Evolutionary conservation across 2,329 filamentous ascomycete genomes (phyloP).

Genomic region (Aureobasidium sp.): DNA sequence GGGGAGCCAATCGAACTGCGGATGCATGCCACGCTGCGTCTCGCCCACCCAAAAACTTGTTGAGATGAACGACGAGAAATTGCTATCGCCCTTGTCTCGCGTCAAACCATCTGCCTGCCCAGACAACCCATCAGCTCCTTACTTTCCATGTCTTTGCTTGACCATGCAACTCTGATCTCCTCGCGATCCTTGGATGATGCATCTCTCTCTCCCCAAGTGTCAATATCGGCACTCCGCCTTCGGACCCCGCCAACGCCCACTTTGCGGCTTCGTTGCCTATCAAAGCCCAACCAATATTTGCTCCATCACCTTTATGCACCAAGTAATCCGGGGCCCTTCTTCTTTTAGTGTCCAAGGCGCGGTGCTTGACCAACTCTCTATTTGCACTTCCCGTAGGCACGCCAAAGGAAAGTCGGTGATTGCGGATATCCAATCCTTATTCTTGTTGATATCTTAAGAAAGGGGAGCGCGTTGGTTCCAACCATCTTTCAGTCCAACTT

Average conservation of each 20-base stretch:
- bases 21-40: conserved; percentile 8
- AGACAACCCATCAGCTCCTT: neutral
- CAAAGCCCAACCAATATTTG: neutral
- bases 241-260: conserved; percentile 8
- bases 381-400: no score
- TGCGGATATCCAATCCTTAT: neutral
- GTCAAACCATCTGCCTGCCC: neutral
- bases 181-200: neutral
- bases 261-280: conserved; percentile 1
- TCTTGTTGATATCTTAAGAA: neutral
- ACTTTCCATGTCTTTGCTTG: neutral
- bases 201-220: neutral
- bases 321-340: neutral
- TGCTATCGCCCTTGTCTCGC: neutral
- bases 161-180: neutral
- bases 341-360: neutral
- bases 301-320: neutral
- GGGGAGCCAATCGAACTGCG: conserved; percentile 10
- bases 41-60: conserved; percentile 9
- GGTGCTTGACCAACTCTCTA: neutral
- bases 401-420: neutral
- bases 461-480: neutral
- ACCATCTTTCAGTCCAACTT: neutral
- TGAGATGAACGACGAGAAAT: conserved; percentile 5
- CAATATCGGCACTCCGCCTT: conserved; percentile 5